A percentile compares a stretch with the other conserved stretches of the same genome.
These are phyloP conservation scores for Epichloe sibirici DNA, from an alignment of 2,329 filamentous ascomycete genomes.

Conservation along the genomic window DNA sequence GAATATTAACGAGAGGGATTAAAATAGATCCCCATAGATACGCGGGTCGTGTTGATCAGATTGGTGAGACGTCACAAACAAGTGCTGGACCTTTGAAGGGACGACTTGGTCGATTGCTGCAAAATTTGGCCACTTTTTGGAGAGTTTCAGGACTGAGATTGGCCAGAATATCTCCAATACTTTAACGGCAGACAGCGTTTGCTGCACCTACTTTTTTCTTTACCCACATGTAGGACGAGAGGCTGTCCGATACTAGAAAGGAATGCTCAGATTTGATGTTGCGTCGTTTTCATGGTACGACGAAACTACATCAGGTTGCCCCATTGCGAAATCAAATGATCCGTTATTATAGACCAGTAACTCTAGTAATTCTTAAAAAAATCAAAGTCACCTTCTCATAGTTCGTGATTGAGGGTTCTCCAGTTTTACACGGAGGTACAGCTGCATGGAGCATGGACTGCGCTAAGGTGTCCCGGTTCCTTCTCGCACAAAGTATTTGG, in stretches of 20 bases:
- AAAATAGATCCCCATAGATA: background rate
- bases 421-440: too few relatives aligned
- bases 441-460: too few relatives aligned
- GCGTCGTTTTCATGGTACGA: background rate
- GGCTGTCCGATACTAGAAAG: background rate
- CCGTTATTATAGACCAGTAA: too few relatives aligned
- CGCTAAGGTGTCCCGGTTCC: too few relatives aligned
- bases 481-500: too few relatives aligned
- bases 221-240: background rate
- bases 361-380: too few relatives aligned
- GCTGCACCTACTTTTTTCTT: background rate
- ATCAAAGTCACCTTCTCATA: too few relatives aligned
- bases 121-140: background rate
- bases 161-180: background rate
- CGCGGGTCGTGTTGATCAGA: background rate
- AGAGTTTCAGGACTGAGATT: background rate
- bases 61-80: background rate
- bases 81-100: background rate
- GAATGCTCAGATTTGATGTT: background rate
- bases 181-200: background rate
- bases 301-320: too few relatives aligned
- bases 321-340: too few relatives aligned
- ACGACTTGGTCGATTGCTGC: background rate
- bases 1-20: background rate
- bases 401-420: too few relatives aligned